Evolutionary conservation across 2,329 filamentous ascomycete species (phyloP), one percentile per base, ranked within the genome.

Genomic region (Rosellinia necatrix): DNA sequence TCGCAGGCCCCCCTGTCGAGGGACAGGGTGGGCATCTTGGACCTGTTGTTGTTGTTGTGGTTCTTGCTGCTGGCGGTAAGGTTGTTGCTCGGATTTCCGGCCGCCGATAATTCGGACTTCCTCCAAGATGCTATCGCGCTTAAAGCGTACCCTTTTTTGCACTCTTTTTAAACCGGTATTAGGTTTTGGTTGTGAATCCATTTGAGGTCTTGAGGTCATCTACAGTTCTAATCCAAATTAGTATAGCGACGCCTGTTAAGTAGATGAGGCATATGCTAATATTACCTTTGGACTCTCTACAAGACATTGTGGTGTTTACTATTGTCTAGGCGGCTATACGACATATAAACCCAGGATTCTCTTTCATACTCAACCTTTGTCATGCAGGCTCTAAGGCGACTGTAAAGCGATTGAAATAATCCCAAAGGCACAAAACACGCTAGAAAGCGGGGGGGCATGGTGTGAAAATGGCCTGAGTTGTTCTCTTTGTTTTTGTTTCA

Each of bases 61-160:
- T 38, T 29, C 44, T 37, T 30, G 24, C 5, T n/a, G 32, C 6
- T 35, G 32, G 6, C 32, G 32, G 15, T 35, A n/a, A 15, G 8
- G 32, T 7, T 35, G 32, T 35, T 15, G 19, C 3, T 8, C n/a
- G 8, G 30, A 13, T 46, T 30, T 24, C 17, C 24, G 40, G 13
- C 8, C 1, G 9, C 21, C 25, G 9, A 52, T 52, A 21, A 48
- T 22, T 10, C 21, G 40, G 19, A 51, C n/a, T 2, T 56, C 53
- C 51, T 46, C 40, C 3, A 47, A 42, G 5, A 19, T 12, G 13
- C 47, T 47, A 15, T 52, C 41, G n/a, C 27, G n/a, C 24, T 47
- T 42, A 9, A 56, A 56, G 34, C 30, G 48, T 3, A 56, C 47
- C 13, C 9, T 52, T 22, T 52, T 56, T 6, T 3, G 1, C 17